Evolutionary conservation across 2,329 filamentous ascomycete genomes (phyloP).

Genomic region (Cladosporium halotolerans): DNA sequence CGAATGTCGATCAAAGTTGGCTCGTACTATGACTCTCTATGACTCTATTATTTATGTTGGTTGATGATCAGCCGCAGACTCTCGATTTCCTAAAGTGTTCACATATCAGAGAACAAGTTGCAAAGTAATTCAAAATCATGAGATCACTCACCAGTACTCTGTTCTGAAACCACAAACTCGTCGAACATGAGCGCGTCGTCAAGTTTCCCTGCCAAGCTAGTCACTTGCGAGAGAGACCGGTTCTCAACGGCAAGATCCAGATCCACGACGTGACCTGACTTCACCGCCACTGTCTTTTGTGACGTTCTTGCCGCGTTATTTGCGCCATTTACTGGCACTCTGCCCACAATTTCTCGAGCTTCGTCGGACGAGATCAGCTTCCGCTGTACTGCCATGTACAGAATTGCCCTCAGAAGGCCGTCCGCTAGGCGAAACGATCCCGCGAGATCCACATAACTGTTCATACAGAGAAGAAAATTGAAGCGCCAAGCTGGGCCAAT

Average conservation of each 20-base stretch:
- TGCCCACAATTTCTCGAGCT: background rate
- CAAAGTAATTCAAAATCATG: background rate
- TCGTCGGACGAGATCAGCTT: background rate
- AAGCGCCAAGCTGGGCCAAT: background rate
- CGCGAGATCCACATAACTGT: background rate
- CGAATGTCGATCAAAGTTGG: no score
- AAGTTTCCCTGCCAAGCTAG: background rate
- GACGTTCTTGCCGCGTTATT: background rate
- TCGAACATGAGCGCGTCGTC: slow-evolving; percentile 7
- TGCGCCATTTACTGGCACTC: background rate
- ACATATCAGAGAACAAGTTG: no score
- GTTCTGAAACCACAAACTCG: background rate
- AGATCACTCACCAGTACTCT: background rate
- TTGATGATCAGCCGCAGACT: no score
- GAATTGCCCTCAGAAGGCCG: slow-evolving; percentile 1
- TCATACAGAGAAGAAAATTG: slow-evolving; percentile 3
- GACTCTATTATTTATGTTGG: no score
- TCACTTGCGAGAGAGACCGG: background rate
- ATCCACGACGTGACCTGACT: slow-evolving; percentile 2
- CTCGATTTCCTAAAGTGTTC: no score
- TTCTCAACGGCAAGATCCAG: background rate
- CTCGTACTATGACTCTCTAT: no score
- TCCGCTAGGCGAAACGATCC: background rate
- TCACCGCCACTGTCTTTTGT: background rate
- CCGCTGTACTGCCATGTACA: background rate